These are phyloP conservation scores for Mortierella sp. DNA, from an alignment of 371 early-diverging fungal species.

Conservation along the genomic window DNA sequence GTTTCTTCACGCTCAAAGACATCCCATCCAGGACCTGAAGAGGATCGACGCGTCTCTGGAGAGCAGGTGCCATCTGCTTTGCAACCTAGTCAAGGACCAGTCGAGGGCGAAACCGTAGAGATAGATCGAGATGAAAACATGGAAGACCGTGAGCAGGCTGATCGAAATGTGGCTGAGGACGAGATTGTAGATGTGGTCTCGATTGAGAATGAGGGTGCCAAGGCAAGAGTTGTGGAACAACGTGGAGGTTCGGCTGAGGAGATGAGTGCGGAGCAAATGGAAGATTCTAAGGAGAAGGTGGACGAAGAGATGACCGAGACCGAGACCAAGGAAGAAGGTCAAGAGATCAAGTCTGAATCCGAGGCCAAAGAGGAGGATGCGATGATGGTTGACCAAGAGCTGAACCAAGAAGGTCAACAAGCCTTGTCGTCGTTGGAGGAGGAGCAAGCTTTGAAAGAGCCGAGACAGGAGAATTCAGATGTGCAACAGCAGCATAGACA, in stretches of 20 bases:
- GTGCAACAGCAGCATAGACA: no score
- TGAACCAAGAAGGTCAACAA: no score
- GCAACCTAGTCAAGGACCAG: no score
- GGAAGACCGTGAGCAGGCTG: not conserved
- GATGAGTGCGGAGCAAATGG: not conserved
- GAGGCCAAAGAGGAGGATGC: not conserved
- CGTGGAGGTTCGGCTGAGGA: not conserved
- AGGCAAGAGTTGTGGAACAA: no score
- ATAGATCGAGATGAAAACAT: not conserved
- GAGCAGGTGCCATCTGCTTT: no score
- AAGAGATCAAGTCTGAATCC: no score
- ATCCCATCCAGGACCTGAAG: no score
- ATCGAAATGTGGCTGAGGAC: not conserved
- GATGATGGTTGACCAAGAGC: not conserved
- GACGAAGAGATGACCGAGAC: no score
- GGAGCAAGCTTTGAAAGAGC: not conserved
- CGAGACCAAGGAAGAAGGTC: no score
- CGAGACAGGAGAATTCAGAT: not conserved
- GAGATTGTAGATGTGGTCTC: conserved; percentile 10
- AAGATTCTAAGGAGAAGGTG: not conserved
- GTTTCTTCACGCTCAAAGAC: no score
- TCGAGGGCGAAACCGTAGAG: no score
- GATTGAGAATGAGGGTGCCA: not conserved
- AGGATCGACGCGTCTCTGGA: no score
- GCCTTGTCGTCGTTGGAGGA: not conserved